Conservation (phyloP, 768 basidiomycete species). For the Lactarius akahatsu region DNA sequence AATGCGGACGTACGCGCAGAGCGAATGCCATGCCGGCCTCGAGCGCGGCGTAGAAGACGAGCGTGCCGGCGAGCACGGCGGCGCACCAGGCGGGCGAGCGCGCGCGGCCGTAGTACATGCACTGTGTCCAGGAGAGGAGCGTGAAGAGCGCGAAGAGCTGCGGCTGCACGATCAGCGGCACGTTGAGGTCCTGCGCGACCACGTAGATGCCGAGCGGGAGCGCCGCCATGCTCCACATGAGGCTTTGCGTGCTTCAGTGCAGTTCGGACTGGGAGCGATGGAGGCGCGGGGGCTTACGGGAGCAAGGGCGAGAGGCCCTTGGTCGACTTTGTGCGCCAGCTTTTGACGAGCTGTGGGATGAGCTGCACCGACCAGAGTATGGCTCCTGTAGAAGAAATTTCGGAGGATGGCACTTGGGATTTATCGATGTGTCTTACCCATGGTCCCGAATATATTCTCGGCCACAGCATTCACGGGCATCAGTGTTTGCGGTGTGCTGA, state of each 20-base stretch:
- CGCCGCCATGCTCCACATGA: constrained; percentile 61
- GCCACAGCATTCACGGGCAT: constrained; percentile 52
- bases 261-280: background rate
- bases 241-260: constrained; percentile 38
- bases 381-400: constrained; percentile 45
- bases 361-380: constrained; percentile 67
- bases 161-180: constrained; percentile 69
- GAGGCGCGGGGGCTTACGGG: constrained; percentile 42
- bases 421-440: constrained; percentile 35
- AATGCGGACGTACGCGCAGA: constrained; percentile 41
- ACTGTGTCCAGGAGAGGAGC: constrained; percentile 69
- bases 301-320: constrained; percentile 67
- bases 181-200: constrained; percentile 62
- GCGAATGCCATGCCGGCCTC: constrained; percentile 62
- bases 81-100: constrained; percentile 40
- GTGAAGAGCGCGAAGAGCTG: constrained; percentile 62
- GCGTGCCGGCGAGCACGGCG: constrained; percentile 40
- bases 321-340: constrained; percentile 62
- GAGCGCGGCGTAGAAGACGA: constrained; percentile 52
- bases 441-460: constrained; percentile 69
- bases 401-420: constrained; percentile 42
- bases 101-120: constrained; percentile 60
- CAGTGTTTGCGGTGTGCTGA: background rate
- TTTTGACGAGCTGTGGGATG: constrained; percentile 74
- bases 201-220: constrained; percentile 68